Evolutionary conservation across 768 basidiomycete species (phyloP).

Genomic region (Asterophora lycoperdoides): DNA sequence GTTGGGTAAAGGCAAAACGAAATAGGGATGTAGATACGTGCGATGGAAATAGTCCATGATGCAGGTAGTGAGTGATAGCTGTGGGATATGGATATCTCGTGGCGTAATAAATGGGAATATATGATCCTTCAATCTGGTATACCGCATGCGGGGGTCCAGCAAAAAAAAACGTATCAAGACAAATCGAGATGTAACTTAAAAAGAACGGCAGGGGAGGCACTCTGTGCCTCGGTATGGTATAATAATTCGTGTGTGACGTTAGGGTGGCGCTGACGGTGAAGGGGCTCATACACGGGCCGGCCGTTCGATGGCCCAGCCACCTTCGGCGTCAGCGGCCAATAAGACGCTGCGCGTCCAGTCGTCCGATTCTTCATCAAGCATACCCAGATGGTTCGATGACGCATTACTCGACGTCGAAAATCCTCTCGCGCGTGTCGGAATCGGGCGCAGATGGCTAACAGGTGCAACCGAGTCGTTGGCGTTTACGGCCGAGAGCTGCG

Average conservation of each 20-base stretch:
- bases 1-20: not conserved
- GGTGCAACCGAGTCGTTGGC: conserved; percentile 11
- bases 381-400: conserved; percentile 45
- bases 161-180: not conserved
- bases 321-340: conserved; percentile 57
- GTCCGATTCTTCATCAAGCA: conserved; percentile 46
- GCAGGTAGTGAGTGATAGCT: not conserved
- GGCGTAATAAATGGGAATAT: not conserved
- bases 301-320: conserved; percentile 21
- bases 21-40: conserved; percentile 4
- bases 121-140: not conserved
- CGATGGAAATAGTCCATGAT: conserved; percentile 4
- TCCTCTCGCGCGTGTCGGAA: conserved; percentile 19
- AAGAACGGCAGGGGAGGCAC: conserved; percentile 1
- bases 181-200: not conserved
- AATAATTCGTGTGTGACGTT: not conserved
- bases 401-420: conserved; percentile 29
- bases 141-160: not conserved
- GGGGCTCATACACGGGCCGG: not conserved
- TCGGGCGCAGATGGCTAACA: conserved; percentile 20
- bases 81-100: conserved; percentile 1
- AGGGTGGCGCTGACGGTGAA: not conserved
- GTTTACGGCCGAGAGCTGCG: conserved; percentile 15
- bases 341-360: conserved; percentile 77
- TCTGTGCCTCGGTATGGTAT: not conserved